Evolutionary conservation across 2,329 filamentous ascomycete genomes (phyloP), one percentile per base, ranked within the genome.

Genomic region (Emmonsia crescens): DNA sequence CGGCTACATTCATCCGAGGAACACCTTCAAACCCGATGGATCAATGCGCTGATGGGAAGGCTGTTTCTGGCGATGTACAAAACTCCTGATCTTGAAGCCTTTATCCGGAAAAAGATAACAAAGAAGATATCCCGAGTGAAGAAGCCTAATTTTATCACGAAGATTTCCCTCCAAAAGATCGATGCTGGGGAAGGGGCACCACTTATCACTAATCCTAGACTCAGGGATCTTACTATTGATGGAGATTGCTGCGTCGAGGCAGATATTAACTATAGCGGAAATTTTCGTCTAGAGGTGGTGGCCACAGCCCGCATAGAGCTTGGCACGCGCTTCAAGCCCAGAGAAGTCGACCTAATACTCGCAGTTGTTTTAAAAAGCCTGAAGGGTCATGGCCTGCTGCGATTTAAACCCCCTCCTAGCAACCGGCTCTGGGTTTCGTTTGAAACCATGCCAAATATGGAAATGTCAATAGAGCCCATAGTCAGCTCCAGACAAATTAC

Each of bases 371-470:
- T 96, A 61, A 92, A 89, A 72, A 89, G 87, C 68, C 78, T 97
- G 1, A 89, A 95, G 68, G 94, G 94, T 0, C 93, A 96, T 68
- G 76, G 89, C 54, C 77, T 96, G 36, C 81, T 96, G 69, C 89
- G 91, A 69, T 86, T 97, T 74, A 99, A 99, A 74, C 90, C 94
- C 6, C 91, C 93, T 19, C 94, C 94, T 0, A 96, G 91, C 74
- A 99, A 99, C 73, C 85, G 94, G 48, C 74, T 96, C n/a, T 99
- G 94, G 94, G 85, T 97, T 67, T 88, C 91, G 0, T 99, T 99
- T 71, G 89, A 95, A 72, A 85, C 85, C n/a, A 89, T 91, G 81
- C 94, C 94, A 21, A 92, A 93, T 71, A 88, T 99, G 78, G 91
- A 96, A 64, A 86, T 96, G 81, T 85, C 85, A n/a, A 90, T 97